Conservation (phyloP, 2,329 filamentous ascomycete species). For the Ophiostoma quercus region DNA sequence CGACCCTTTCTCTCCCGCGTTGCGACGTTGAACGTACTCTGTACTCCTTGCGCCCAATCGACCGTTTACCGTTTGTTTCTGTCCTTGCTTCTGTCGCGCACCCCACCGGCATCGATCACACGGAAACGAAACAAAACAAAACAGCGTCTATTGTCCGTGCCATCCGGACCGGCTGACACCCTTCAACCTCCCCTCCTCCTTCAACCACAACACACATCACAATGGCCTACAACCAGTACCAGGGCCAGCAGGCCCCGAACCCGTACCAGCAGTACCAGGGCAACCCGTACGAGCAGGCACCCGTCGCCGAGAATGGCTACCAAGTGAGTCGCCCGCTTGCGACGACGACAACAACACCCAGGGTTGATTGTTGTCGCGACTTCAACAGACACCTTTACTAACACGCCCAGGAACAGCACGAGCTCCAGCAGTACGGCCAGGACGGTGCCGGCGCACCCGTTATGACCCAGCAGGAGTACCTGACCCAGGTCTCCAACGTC, state of each 20-base stretch:
- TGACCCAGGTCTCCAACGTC: slow-evolving; percentile 60
- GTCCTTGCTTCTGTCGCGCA: background rate
- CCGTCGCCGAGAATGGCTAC: slow-evolving; percentile 45
- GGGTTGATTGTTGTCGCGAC: background rate
- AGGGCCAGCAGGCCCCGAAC: slow-evolving; percentile 23
- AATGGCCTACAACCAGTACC: slow-evolving; percentile 60
- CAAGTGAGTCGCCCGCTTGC: slow-evolving; percentile 32
- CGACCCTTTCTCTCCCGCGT: background rate
- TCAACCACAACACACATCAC: slow-evolving; percentile 9
- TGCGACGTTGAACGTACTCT: background rate
- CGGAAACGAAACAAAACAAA: background rate
- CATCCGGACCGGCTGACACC: slow-evolving; percentile 10
- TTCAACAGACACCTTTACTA: background rate
- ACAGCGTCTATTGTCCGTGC: background rate
- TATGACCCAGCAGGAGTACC: slow-evolving; percentile 62
- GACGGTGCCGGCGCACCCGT: slow-evolving; percentile 31
- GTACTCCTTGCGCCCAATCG: background rate
- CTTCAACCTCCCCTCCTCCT: background rate
- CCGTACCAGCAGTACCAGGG: slow-evolving; percentile 35
- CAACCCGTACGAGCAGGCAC: slow-evolving; percentile 58
- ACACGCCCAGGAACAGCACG: slow-evolving; percentile 42
- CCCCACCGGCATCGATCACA: slow-evolving; percentile 1
- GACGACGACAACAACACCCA: background rate
- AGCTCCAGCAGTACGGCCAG: slow-evolving; percentile 43
- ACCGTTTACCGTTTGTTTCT: background rate